These are phyloP conservation scores for Sordariomycetes sp. DNA, from an alignment of 2,329 filamentous ascomycete species.

Conservation along the genomic window DNA sequence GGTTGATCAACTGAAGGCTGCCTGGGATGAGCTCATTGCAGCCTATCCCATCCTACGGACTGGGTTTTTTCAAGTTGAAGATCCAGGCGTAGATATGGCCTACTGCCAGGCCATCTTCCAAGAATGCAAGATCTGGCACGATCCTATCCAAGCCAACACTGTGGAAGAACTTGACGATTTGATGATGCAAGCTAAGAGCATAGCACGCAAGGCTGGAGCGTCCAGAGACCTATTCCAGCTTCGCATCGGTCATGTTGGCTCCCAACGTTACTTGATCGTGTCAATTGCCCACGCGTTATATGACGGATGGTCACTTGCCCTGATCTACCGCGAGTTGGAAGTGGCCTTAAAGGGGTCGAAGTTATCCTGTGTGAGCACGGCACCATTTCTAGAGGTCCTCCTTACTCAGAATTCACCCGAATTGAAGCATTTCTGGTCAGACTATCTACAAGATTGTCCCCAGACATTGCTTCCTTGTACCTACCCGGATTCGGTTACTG, in stretches of 20 bases:
- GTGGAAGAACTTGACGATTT: slow-evolving; percentile 26
- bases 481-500: not conserved
- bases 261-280: slow-evolving; percentile 40
- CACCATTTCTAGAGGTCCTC: not conserved
- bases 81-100: slow-evolving; percentile 40
- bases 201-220: slow-evolving; percentile 18
- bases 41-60: slow-evolving; percentile 67
- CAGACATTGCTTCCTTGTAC: slow-evolving; percentile 18
- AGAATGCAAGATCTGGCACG: slow-evolving; percentile 10
- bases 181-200: slow-evolving; percentile 8
- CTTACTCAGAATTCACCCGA: slow-evolving; percentile 2
- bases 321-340: slow-evolving; percentile 64
- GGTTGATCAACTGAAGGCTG: slow-evolving; percentile 41
- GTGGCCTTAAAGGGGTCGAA: slow-evolving; percentile 46
- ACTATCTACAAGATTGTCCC: slow-evolving; percentile 46
- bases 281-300: slow-evolving; percentile 84
- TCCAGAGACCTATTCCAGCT: slow-evolving; percentile 38
- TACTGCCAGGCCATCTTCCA: slow-evolving; percentile 40
- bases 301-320: slow-evolving; percentile 73
- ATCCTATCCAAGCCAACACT: slow-evolving; percentile 12
- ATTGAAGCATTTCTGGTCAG: slow-evolving; percentile 56
- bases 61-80: slow-evolving; percentile 57
- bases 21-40: slow-evolving; percentile 53
- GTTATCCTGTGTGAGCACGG: not conserved
- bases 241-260: not conserved